Evolutionary conservation across 2,329 filamentous ascomycete species (phyloP).

Genomic region (Exserohilum rostratum): DNA sequence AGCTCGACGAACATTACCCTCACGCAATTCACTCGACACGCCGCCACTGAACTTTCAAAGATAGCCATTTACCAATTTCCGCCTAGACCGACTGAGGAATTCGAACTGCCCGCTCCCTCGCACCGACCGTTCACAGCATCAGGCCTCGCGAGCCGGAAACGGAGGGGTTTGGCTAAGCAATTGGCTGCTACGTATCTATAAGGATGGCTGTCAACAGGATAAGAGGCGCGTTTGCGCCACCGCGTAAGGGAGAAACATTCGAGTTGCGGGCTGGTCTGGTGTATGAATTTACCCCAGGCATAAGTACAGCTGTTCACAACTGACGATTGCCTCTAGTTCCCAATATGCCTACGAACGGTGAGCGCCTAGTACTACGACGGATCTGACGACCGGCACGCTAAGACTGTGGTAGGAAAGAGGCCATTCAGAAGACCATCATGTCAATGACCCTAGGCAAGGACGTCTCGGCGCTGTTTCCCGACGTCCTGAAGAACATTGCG

Average conservation of each 20-base stretch:
- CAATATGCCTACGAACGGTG: constrained; percentile 97
- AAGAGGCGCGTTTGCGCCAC: constrained; percentile 88
- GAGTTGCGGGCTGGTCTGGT: constrained; percentile 92
- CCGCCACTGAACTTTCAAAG: constrained; percentile 6
- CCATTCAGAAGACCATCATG: constrained; percentile 99
- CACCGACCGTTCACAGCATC: neutral
- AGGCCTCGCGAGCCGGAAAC: constrained; percentile 23
- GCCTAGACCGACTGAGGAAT: neutral
- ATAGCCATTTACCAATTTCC: neutral
- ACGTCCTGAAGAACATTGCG: constrained; percentile 98
- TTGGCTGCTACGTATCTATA: constrained; percentile 38
- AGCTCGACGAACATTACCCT: constrained; percentile 25
- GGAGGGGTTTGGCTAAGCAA: constrained; percentile 45
- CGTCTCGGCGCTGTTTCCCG: constrained; percentile 94
- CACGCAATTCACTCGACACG: constrained; percentile 17
- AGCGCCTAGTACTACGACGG: constrained; percentile 12
- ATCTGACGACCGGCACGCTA: constrained; percentile 36
- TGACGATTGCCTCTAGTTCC: constrained; percentile 64
- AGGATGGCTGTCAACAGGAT: constrained; percentile 95
- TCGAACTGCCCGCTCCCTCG: constrained; percentile 5
- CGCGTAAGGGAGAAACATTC: constrained; percentile 96
- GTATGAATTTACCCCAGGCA: constrained; percentile 46
- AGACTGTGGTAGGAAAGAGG: constrained; percentile 74
- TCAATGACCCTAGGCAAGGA: constrained; percentile 99
- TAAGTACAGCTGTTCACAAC: constrained; percentile 21